Evolutionary conservation across 768 basidiomycete genomes (phyloP).

Genomic region (Boletus vinaceobasis): DNA sequence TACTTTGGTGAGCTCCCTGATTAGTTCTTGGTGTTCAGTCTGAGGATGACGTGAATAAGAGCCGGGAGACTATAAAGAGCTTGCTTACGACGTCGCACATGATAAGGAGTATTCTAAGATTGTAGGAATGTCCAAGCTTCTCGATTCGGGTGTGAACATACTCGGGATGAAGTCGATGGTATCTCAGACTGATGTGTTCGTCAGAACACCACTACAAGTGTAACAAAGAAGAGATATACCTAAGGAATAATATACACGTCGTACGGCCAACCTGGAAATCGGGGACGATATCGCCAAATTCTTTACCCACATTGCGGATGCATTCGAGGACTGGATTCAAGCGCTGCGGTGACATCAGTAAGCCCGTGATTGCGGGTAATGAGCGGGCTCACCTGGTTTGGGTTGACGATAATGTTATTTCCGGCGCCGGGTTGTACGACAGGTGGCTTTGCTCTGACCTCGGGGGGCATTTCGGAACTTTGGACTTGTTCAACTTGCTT

Average conservation of each 20-base stretch:
- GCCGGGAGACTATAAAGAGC: neutral
- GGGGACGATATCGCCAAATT: slow-evolving; percentile 89
- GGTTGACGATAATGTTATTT: slow-evolving; percentile 62
- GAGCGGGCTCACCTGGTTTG: slow-evolving; percentile 47
- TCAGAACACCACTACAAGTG: neutral
- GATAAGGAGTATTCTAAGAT: slow-evolving; percentile 79
- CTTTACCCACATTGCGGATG: slow-evolving; percentile 86
- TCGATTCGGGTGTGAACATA: slow-evolving; percentile 92
- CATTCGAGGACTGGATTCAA: slow-evolving; percentile 86
- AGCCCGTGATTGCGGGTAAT: neutral
- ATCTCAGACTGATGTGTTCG: slow-evolving; percentile 61
- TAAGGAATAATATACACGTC: slow-evolving; percentile 88
- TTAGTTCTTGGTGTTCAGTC: slow-evolving; percentile 88
- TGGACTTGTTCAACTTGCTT: neutral
- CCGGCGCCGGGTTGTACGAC: slow-evolving; percentile 63
- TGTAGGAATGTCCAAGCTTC: slow-evolving; percentile 77
- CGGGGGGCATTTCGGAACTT: slow-evolving; percentile 4
- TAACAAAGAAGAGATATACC: slow-evolving; percentile 41
- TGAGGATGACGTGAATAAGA: slow-evolving; percentile 27
- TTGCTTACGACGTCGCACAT: slow-evolving; percentile 84
- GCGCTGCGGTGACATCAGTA: slow-evolving; percentile 44
- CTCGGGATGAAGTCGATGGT: slow-evolving; percentile 96
- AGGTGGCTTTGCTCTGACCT: slow-evolving; percentile 38
- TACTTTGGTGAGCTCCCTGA: slow-evolving; percentile 90
- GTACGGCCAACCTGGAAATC: slow-evolving; percentile 97